These are phyloP conservation scores for Termitomyces sp. DNA, from an alignment of 768 basidiomycete species.

Conservation along the genomic window DNA sequence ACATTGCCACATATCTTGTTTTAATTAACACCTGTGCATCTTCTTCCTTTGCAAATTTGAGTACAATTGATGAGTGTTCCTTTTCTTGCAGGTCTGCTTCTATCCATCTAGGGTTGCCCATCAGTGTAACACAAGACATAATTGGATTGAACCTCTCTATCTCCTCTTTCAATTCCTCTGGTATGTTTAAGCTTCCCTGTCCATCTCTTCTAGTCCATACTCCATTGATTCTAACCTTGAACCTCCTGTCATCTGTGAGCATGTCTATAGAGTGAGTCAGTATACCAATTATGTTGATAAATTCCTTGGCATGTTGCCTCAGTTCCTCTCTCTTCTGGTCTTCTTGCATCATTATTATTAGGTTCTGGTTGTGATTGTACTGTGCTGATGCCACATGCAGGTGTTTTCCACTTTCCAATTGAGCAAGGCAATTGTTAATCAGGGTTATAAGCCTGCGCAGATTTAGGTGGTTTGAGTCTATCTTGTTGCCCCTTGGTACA, in stretches of 20 bases:
- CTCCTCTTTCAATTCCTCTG: not conserved
- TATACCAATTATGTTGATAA: not conserved
- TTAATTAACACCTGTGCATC: not conserved
- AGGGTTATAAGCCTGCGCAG: not conserved
- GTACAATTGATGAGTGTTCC: not conserved
- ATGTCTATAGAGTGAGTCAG: not conserved
- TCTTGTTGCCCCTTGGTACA: not conserved
- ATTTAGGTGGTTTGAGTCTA: not conserved
- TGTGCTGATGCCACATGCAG: no score
- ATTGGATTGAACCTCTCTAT: not conserved
- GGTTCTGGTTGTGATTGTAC: no score
- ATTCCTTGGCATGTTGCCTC: not conserved
- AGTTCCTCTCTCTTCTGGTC: no score
- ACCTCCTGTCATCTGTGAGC: not conserved
- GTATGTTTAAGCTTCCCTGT: not conserved
- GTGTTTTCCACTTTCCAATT: not conserved
- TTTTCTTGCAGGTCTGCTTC: not conserved
- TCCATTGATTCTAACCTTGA: not conserved
- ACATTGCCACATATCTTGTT: no score
- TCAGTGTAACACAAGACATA: not conserved
- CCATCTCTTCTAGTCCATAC: not conserved
- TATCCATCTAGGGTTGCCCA: not conserved
- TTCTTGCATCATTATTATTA: no score
- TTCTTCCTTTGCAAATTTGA: not conserved
- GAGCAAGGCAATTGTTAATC: not conserved